Base-by-base conservation (phyloP, 495 filamentous ascomycete species). In the Delitschia confertaspora region DNA sequence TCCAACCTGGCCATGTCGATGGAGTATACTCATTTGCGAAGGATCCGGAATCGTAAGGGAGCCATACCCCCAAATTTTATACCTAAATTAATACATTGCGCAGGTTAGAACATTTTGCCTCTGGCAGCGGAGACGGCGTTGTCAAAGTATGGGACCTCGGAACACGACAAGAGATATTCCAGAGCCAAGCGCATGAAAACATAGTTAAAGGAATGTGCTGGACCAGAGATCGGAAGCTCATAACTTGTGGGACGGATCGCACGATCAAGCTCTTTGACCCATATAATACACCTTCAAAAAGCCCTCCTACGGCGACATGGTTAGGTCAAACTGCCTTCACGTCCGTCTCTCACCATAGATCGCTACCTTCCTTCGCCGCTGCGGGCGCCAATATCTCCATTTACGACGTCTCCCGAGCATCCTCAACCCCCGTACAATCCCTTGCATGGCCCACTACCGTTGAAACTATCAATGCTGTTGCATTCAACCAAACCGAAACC, bases 61-160 rank as follows among this genome's bases (percentile, higher is more conserved):
- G 3, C 11, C 25, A 11, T 21, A 10, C 7, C 2, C 18, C 16
- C 3, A 3, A 38, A 31, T 19, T 2, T 6, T 16, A 1, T 7
- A 19, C 36, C 33, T 16, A 47, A 4, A 11, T 33, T 1, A n/a
- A 16, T 9, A n/a, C n/a, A n/a, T n/a, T n/a, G 2, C 18, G 7
- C 43, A 46, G 38, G 18, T 43, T 68, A 4, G 58, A 64, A 14
- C 55, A 57, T 7, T 60, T 68, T 31, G 65, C 65, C 1, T 60
- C 54, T 27, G 65, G 63, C 17, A 62, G 60, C 29, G 64, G 63
- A 13, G 64, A 67, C 37, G 74, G 50, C 77, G 75, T 95, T 10
- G 73, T 95, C 30, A 98, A 96, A 60, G 83, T 95, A 30, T 98
- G 93, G 91, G 80, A 91, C 62, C 66, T 98, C 42, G 74, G 81